Base-by-base conservation (phyloP, 306 rosid genomes). In the Vigna angularis region DNA sequence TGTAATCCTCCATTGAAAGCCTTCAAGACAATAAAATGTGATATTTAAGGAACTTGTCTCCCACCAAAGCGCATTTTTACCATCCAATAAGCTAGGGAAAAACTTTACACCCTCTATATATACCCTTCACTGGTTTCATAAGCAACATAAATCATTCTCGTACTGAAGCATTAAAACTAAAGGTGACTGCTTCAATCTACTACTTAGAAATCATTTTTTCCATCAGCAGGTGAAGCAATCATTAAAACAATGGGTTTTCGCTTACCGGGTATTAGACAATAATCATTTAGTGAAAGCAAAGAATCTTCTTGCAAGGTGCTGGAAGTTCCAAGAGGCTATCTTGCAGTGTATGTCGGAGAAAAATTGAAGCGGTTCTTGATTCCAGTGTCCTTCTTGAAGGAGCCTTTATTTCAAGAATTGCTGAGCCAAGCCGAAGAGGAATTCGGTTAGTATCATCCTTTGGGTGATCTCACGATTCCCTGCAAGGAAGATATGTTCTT, bases 331-430 rank as follows among this genome's bases (percentile, higher is more conserved):
- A 83, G 84, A 75, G 91, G 88, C 22, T 45, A 81, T 49, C 53
- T 84, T 49, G 88, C 91, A 0, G 85, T 87, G 3, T 89, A 87
- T 26, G 91, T 89, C 36, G 91, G 93, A 26, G 86, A 48, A 62
- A 73, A 86, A 47, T 81, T 52, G 62, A 88, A 72, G 85, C 42
- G 86, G 56, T 85, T 81, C 49, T 76, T 79, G 74, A 79, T 90
- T 59, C 91, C 88, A 0, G 32, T 83, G 48, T 79, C 86, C 11
- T 82, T 72, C 79, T 66, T 90, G 79, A 83, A 85, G 18, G 66
- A 87, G 13, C 81, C 86, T 66, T 65, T 76, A 14, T 89, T 91
- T 47, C 81, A 50, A 49, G 83, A 85, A 22, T 66, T 87, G 69
- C 71, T 87, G 7, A 58, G 53, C 38, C 74, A 70, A 58, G 80